These are phyloP conservation scores for Leccinum subfulvum DNA, from an alignment of 1,284 basidiomycete species.

Conservation along the genomic window DNA sequence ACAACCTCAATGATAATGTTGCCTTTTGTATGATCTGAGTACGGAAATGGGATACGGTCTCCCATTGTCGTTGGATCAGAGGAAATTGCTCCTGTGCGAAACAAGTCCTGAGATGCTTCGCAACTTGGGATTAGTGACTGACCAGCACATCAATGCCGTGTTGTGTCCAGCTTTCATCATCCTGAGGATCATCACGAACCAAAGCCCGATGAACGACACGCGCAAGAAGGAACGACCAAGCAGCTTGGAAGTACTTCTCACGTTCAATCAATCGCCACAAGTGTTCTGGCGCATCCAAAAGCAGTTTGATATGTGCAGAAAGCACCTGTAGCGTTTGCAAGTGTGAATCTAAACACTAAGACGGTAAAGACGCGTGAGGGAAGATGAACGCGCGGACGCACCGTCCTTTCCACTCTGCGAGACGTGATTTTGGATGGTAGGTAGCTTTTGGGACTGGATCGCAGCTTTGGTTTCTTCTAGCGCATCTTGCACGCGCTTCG, in stretches of 20 bases:
- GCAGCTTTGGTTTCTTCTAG: slow-evolving; percentile 58
- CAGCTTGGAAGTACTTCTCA: slow-evolving; percentile 75
- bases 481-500: slow-evolving; percentile 57
- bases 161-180: slow-evolving; percentile 57
- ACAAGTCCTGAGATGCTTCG: slow-evolving; percentile 9
- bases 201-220: slow-evolving; percentile 76
- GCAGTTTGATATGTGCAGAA: slow-evolving; percentile 83
- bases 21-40: slow-evolving; percentile 83
- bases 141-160: slow-evolving; percentile 68
- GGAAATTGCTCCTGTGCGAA: slow-evolving; percentile 69
- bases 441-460: slow-evolving; percentile 48
- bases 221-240: slow-evolving; percentile 85
- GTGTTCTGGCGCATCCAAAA: slow-evolving; percentile 86
- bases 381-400: slow-evolving; percentile 26
- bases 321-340: slow-evolving; percentile 70
- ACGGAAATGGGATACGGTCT: slow-evolving; percentile 78
- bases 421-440: slow-evolving; percentile 41
- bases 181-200: slow-evolving; percentile 55
- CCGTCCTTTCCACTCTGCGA: slow-evolving; percentile 49
- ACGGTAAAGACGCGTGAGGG: not conserved
- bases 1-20: slow-evolving; percentile 68
- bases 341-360: slow-evolving; percentile 52
- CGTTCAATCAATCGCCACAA: slow-evolving; percentile 82
- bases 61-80: slow-evolving; percentile 87
- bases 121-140: slow-evolving; percentile 20